A percentile compares a stretch with the other conserved stretches of the same genome.
phyloP scores from a whole-genome alignment of 305 asterid species.

The Plantago lanceolata region DNA sequence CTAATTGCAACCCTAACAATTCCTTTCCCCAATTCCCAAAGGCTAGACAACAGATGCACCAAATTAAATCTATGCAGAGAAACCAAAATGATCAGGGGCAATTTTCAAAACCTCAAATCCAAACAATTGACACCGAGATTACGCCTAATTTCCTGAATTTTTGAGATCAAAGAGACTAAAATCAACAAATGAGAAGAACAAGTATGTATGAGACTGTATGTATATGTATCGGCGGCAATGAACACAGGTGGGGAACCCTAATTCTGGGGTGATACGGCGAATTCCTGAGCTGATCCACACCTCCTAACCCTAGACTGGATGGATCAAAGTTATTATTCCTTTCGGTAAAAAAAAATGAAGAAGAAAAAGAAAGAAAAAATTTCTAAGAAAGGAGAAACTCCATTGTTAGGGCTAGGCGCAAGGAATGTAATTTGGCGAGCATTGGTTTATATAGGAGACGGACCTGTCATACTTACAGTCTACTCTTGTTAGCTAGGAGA shows the following conservation, averaged over 20 bases:
- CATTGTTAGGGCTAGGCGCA: conserved; percentile 17
- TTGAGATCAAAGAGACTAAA: background rate
- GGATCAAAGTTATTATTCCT: background rate
- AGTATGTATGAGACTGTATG: background rate
- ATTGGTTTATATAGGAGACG: no score
- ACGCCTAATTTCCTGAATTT: background rate
- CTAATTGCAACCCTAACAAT: conserved; percentile 10
- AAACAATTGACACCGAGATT: background rate
- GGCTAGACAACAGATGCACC: conserved; percentile 20
- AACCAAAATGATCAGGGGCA: background rate
- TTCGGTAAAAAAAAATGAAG: background rate
- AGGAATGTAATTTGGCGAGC: background rate
- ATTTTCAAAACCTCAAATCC: background rate
- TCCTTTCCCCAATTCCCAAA: background rate
- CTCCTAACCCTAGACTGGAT: conserved; percentile 11
- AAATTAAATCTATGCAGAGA: conserved; percentile 12
- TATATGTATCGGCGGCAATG: conserved; percentile 6
- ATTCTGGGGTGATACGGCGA: background rate
- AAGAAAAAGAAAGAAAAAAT: background rate
- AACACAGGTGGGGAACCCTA: background rate
- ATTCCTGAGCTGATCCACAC: background rate
- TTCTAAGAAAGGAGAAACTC: conserved; percentile 2
- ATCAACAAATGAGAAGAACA: background rate
- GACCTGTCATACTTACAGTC: no score
- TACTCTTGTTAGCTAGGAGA: no score